Evolutionary conservation across 2,329 filamentous ascomycete genomes (phyloP).

Genomic region (Ophiocordyceps unilateralis): DNA sequence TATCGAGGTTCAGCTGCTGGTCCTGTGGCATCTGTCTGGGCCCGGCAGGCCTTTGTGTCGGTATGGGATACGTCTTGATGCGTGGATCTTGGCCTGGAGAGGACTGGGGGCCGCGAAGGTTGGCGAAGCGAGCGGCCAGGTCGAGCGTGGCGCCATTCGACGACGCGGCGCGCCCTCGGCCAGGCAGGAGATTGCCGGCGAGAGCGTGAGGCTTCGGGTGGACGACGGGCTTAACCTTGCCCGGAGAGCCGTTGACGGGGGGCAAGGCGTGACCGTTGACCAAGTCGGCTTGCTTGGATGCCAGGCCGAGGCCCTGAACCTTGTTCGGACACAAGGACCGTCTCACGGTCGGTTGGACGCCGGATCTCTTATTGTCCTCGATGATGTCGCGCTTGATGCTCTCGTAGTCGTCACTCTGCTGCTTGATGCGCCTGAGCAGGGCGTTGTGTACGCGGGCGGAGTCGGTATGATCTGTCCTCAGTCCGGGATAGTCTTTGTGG

Average conservation of each 20-base stretch:
- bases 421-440: conserved; percentile 32
- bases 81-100: conserved; percentile 31
- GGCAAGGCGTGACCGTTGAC: conserved; percentile 3
- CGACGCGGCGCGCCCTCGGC: conserved; percentile 10
- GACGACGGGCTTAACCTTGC: conserved; percentile 27
- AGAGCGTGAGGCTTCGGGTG: conserved; percentile 53
- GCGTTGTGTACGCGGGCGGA: conserved; percentile 28
- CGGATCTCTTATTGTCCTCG: conserved; percentile 44
- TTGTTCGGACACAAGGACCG: conserved; percentile 3
- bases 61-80: conserved; percentile 30
- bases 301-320: background rate
- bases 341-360: conserved; percentile 28
- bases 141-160: conserved; percentile 24
- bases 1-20: conserved; percentile 24
- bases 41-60: conserved; percentile 21
- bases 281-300: background rate
- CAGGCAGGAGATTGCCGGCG: conserved; percentile 36
- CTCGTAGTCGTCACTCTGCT: conserved; percentile 32
- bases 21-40: conserved; percentile 35
- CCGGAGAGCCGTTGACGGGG: conserved; percentile 7
- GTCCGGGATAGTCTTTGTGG: conserved; percentile 55
- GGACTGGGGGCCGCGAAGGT: conserved; percentile 27
- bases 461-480: conserved; percentile 37
- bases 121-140: conserved; percentile 38
- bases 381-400: conserved; percentile 42